Percentiles rank a stretch among this genome's conserved stretches.
phyloP scores from a whole-genome alignment of 2,329 filamentous ascomycete genomes.

The Sclerotinia sclerotiorum region DNA sequence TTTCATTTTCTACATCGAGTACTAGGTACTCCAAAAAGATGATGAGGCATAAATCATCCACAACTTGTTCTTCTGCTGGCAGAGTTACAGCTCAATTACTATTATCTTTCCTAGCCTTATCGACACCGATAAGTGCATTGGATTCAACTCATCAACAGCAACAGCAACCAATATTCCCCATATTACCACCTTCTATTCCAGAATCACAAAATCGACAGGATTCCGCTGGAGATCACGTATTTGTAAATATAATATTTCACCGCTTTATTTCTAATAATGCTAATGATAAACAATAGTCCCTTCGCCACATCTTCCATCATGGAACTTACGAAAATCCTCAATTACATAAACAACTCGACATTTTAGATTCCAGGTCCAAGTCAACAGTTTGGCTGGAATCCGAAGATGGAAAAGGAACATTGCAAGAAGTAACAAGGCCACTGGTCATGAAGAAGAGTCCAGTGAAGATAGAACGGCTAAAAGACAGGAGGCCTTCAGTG shows the following conservation, averaged over 20 bases:
- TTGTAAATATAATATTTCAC: constrained; percentile 44
- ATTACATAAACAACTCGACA: constrained; percentile 74
- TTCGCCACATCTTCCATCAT: constrained; percentile 92
- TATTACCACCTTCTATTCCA: constrained; percentile 38
- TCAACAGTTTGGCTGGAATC: constrained; percentile 61
- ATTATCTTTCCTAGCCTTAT: constrained; percentile 65
- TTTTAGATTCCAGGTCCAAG: constrained; percentile 50
- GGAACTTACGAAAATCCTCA: constrained; percentile 76
- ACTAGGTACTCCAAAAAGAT: constrained; percentile 27
- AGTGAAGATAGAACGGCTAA: constrained; percentile 74
- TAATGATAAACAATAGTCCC: constrained; percentile 46
- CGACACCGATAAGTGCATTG: constrained; percentile 46
- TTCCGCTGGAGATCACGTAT: constrained; percentile 52
- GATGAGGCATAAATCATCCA: constrained; percentile 21
- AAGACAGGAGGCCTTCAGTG: constrained; percentile 71
- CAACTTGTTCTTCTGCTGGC: constrained; percentile 55
- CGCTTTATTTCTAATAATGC: constrained; percentile 6
- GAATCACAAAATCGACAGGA: constrained; percentile 49
- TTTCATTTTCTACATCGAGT: constrained; percentile 7
- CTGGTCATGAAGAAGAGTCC: constrained; percentile 64
- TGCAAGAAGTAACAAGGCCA: constrained; percentile 51
- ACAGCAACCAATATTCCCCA: constrained; percentile 44
- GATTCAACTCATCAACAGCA: constrained; percentile 44
- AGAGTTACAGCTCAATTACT: constrained; percentile 56
- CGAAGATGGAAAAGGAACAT: constrained; percentile 52